Evolutionary conservation across 805 yeast species (phyloP).

Genomic region (Sungouiozyma ichnusensis): DNA sequence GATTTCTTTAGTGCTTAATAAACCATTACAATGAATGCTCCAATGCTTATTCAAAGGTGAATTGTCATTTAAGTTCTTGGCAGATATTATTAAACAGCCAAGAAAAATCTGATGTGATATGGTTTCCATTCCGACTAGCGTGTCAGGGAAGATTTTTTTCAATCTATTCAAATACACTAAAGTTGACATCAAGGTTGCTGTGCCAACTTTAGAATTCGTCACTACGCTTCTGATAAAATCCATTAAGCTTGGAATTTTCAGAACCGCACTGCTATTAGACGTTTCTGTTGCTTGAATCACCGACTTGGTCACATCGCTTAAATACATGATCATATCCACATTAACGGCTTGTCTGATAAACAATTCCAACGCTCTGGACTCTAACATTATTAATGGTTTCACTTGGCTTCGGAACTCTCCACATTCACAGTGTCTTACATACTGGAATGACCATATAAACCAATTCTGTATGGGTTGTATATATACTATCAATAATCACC

Average conservation of each 20-base stretch:
- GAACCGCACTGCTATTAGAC: conserved; percentile 26
- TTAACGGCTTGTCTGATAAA: conserved; percentile 22
- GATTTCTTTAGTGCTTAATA: conserved; percentile 65
- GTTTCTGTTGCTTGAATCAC: conserved; percentile 15
- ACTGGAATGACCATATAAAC: not conserved
- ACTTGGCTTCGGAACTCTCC: not conserved
- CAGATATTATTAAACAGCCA: conserved; percentile 83
- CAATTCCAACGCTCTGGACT: conserved; percentile 21
- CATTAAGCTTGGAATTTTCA: conserved; percentile 36
- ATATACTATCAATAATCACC: not conserved
- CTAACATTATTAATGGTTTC: conserved; percentile 12
- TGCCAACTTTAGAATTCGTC: conserved; percentile 79
- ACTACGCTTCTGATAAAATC: conserved; percentile 66
- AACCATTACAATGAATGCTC: conserved; percentile 86
- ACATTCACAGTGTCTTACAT: not conserved
- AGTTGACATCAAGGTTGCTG: conserved; percentile 90
- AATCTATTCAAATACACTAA: conserved; percentile 73
- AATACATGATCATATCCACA: conserved; percentile 22
- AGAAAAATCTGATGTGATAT: conserved; percentile 88
- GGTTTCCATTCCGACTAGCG: conserved; percentile 85
- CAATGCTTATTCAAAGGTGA: conserved; percentile 94
- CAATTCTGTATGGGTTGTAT: not conserved
- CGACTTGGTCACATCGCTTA: conserved; percentile 21
- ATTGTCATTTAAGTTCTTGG: conserved; percentile 85
- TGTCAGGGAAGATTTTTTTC: conserved; percentile 68